Evolutionary conservation across 2,329 filamentous ascomycete genomes (phyloP), one percentile per base, ranked within the genome.

Genomic region (Sporothrix schenckii): DNA sequence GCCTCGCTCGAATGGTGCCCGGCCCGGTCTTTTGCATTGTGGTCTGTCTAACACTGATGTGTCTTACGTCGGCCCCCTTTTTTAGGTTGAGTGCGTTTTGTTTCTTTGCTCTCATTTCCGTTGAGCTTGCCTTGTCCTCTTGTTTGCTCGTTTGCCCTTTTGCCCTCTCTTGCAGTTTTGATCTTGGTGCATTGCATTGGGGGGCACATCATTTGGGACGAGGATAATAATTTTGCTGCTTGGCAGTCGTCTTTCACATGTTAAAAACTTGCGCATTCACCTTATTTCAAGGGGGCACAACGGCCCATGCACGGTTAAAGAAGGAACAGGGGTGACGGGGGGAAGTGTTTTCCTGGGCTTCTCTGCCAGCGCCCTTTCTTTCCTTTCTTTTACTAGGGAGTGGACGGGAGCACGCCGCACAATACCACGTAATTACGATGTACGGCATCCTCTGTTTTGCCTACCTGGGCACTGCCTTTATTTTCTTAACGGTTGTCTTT

Each of bases 1-100:
- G 34, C 39, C 56, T 44, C 56, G 56, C 56, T 61, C 56, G 56
- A 61, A 61, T 61, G 56, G 56, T n/a, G n/a, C 56, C 56, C 56
- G 56, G 56, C 10, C 41, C 41, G 41, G 60, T 49, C n/a, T 47
- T 63, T 49, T 34, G 7, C 16, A 30, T 27, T 27, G 30, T 21
- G 21, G 41, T 30, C 41, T 63, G 41, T 49, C 60, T 63, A 41
- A 49, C 60, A 63, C 60, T 63, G n/a, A 21, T n/a, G 34, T 49
- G 60, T 49, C 60, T 63, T 49, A 24, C 60, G 27, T 4, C 3
- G 13, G n/a, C 60, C 44, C 53, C 60, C 44, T 63, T 24, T 63
- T 47, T 49, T 49, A 14, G 16, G 39, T 44, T 14, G 30, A 39
- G 30, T 44, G 39, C 30, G 30, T 63, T 63, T 21, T 47, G 30